Conservation (phyloP, 495 filamentous ascomycete species). For the Alectoria sarmentosa region DNA sequence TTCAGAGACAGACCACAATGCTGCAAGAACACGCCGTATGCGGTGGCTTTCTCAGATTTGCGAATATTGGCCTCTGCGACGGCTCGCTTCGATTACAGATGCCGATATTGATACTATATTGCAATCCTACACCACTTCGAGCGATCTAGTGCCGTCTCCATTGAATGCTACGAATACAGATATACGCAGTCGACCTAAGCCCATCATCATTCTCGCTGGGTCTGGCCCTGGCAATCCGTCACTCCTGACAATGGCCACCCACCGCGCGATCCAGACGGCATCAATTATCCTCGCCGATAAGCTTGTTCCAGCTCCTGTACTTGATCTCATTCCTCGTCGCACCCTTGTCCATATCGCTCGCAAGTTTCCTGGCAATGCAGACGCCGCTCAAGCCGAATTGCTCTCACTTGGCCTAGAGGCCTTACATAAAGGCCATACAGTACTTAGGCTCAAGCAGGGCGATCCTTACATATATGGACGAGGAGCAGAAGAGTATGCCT, state of each 20-base stretch:
- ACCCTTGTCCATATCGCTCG: conserved; percentile 87
- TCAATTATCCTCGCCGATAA: conserved; percentile 94
- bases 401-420: conserved; percentile 70
- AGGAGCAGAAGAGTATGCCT: conserved; percentile 87
- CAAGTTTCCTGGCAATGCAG: conserved; percentile 96
- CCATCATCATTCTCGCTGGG: conserved; percentile 81
- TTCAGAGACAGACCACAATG: conserved; percentile 61
- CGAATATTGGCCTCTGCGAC: conserved; percentile 93
- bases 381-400: conserved; percentile 86
- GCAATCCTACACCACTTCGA: conserved; percentile 46
- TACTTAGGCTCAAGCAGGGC: conserved; percentile 89
- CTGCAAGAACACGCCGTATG: conserved; percentile 72
- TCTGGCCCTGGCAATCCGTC: conserved; percentile 92
- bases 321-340: conserved; percentile 83
- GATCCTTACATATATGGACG: conserved; percentile 95
- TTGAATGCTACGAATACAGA: conserved; percentile 22
- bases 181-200: conserved; percentile 29
- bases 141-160: conserved; percentile 24
- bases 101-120: conserved; percentile 69
- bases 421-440: conserved; percentile 63
- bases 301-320: conserved; percentile 79
- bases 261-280: conserved; percentile 74
- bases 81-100: conserved; percentile 72
- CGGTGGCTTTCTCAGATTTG: conserved; percentile 94
- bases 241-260: conserved; percentile 80